Base-by-base conservation (phyloP, 148 eudicot species). In the Camellia granthamiana region DNA sequence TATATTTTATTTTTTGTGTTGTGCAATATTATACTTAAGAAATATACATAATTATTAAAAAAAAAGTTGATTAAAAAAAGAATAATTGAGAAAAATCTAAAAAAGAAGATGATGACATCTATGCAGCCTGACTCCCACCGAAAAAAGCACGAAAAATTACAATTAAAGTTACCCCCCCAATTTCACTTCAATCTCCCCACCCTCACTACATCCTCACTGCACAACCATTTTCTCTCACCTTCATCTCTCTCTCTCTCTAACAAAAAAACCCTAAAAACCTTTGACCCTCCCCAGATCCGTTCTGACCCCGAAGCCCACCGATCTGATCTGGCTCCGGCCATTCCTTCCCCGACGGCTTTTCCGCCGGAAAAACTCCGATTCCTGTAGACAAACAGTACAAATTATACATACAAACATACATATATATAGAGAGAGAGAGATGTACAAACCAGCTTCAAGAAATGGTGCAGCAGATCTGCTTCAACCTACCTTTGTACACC, bases 391-490 rank as follows among this genome's bases (percentile, higher is more conserved):
- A 61, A 23, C 30, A 23, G 30, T 41, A 38, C 49, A 54, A 11
- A 21, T 72, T 51, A 15, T 70, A 8, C 23, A 30, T 1, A 30
- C 38, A 30, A 0, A 30, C 38, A 30, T 30, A 30, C 38, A 30
- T 64, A 64, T 15, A 16, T 69, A 69, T 43, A n/a, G n/a, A n/a
- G n/a, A 41, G 64, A 58, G 46, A 51, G 68, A 80, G 80, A 90
- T 93, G 98, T 93, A 93, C 80, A 93, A 93, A 92, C 89, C 98
- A 93, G 94, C 89, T 93, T 0, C 98, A 93, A 60, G 98, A 93
- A 94, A 91, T 93, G 86, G 98, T 94, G 21, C 98, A 93, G 83
- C 79, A 96, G 83, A 93, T 96, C 83, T 93, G 95, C 88, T 93
- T 93, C 84, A 93, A 89, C 77, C 83, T 93, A 9, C 98, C 96